Conservation (phyloP, 495 filamentous ascomycete genomes). For the Neurospora sp. region DNA sequence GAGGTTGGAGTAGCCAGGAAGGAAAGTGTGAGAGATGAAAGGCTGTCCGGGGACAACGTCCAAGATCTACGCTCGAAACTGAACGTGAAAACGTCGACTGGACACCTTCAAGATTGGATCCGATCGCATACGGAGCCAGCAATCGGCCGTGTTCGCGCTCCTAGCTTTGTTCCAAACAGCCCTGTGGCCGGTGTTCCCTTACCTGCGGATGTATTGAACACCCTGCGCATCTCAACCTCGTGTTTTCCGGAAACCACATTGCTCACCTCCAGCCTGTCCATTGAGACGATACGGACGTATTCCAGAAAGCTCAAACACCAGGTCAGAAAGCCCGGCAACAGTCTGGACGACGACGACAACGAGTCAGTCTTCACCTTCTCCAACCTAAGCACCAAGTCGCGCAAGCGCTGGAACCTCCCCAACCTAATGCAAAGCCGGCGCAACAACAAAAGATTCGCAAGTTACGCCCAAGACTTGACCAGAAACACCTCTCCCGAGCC, state of each 20-base stretch:
- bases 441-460: constrained; percentile 2
- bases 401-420: constrained; percentile 16
- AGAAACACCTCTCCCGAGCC: neutral
- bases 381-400: neutral
- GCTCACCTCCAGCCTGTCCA: constrained; percentile 30
- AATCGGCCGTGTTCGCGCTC: neutral
- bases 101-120: neutral
- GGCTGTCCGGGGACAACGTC: neutral
- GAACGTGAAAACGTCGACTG: neutral
- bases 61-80: neutral
- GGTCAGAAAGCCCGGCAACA: neutral
- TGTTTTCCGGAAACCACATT: constrained; percentile 41
- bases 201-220: constrained; percentile 31
- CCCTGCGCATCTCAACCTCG: constrained; percentile 27
- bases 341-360: constrained; percentile 3
- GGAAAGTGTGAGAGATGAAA: neutral
- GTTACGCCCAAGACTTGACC: neutral
- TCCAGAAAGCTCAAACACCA: constrained; percentile 30
- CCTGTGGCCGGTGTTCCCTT: constrained; percentile 22
- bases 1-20: neutral
- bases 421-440: constrained; percentile 10
- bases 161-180: neutral
- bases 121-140: neutral
- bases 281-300: constrained; percentile 37
- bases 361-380: constrained; percentile 11